Evolutionary conservation across 1,284 basidiomycete genomes (phyloP), one percentile per base, ranked within the genome.

Genomic region (Cryptococcus maquisensis): DNA sequence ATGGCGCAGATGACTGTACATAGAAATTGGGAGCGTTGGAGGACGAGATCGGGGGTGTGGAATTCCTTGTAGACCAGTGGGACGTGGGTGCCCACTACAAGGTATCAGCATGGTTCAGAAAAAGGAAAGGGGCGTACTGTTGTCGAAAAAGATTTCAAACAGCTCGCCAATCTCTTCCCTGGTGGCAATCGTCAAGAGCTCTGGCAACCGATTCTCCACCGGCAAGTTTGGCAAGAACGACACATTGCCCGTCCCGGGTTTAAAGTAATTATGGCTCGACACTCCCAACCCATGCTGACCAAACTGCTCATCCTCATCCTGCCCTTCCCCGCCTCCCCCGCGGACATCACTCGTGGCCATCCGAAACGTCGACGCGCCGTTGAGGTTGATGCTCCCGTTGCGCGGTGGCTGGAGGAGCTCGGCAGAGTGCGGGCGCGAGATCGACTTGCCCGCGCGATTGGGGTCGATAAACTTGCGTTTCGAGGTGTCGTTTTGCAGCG

Each of bases 1-100:
- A 97, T 88, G 2, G 95, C 88, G 72, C 93, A 98, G 59, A 98
- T 71, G 16, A 91, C 90, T 24, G 93, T 97, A 56, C 96, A 81
- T 47, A 96, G 77, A 77, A 97, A 95, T 2, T 93, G 93, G 41
- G 88, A 91, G 28, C 93, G 84, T 37, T 89, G 90, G 65, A 92
- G 91, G 21, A 96, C 89, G 40, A 95, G 81, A 10, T 90, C 85
- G 1, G 93, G 90, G 0, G 92, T 95, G 73, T 96, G 93, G 74
- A 95, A 92, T 46, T 86, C 83, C 41, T 82, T 82, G 65, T 94
- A 89, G 51, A 96, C 77, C 42, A 95, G 54, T 0, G 76, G 76
- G 1, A 76, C 68, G 51, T 77, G 74, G 4, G 58, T 55, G 8
- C 69, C 59, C 69, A 77, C 71, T 71, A 32, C 32, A 37, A 7